phyloP scores from a whole-genome alignment of 805 yeast species.

The Metschnikowia baotianmanensis region DNA sequence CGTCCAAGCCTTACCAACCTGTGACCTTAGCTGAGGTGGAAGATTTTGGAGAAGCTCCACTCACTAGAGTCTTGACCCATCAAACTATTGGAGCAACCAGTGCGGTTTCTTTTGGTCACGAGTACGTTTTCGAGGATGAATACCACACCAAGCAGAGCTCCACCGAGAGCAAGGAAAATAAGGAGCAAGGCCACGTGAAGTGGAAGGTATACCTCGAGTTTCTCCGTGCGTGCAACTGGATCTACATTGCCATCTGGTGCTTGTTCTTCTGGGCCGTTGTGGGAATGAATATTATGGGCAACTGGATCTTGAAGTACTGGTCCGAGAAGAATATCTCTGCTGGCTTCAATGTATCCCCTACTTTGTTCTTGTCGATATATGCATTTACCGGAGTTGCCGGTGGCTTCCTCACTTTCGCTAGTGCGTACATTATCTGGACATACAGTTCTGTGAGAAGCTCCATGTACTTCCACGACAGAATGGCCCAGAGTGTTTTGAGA shows the following conservation, averaged over 20 bases:
- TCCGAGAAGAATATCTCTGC: conserved; percentile 29
- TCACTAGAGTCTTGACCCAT: conserved; percentile 19
- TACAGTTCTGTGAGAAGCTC: conserved; percentile 32
- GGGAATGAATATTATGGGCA: conserved; percentile 24
- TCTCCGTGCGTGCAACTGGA: conserved; percentile 32
- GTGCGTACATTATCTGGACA: conserved; percentile 32
- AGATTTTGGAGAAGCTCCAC: conserved; percentile 14
- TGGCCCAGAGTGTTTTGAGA: conserved; percentile 34
- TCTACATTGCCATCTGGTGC: conserved; percentile 21
- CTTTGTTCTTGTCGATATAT: conserved; percentile 26
- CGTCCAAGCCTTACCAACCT: conserved; percentile 12
- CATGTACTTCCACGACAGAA: conserved; percentile 33
- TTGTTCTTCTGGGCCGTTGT: conserved; percentile 24
- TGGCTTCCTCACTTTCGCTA: conserved; percentile 26
- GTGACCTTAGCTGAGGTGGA: conserved; percentile 23
- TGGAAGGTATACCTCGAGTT: conserved; percentile 29
- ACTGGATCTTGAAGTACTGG: conserved; percentile 35
- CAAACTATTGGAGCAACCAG: conserved; percentile 26
- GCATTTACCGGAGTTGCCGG: conserved; percentile 29
- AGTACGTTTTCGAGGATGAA: conserved; percentile 29
- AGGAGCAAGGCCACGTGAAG: conserved; percentile 29
- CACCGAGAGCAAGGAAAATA: conserved; percentile 15
- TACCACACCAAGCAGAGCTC: conserved; percentile 18
- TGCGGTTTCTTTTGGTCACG: conserved; percentile 34
- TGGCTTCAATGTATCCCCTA: conserved; percentile 26